phyloP scores from a whole-genome alignment of 345 rosid species.

The Eucalyptus grandis region DNA sequence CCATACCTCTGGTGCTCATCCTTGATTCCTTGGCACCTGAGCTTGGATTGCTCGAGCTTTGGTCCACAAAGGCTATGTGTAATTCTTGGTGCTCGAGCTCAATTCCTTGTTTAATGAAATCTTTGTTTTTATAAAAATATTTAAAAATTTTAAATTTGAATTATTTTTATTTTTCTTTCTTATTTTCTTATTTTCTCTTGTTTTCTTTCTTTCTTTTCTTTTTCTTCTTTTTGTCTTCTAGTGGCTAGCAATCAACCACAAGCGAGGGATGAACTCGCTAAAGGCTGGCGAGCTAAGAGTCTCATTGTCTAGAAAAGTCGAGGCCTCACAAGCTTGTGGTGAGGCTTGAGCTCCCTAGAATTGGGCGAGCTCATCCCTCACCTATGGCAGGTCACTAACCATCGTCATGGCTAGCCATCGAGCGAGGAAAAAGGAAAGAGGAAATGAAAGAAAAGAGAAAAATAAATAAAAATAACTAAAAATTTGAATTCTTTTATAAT shows the following conservation, averaged over 20 bases:
- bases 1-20: not conserved
- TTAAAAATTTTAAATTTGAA: too few species aligned
- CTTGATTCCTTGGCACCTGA: not conserved
- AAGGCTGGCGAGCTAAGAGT: not conserved
- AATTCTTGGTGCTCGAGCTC: not conserved
- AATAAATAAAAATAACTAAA: too few species aligned
- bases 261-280: not conserved
- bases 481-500: too few species aligned
- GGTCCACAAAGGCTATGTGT: not conserved
- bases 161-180: too few species aligned
- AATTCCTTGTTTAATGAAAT: not conserved
- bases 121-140: too few species aligned
- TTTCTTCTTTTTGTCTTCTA: not conserved
- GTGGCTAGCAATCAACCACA: rapidly evolving
- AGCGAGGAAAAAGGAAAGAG: not conserved
- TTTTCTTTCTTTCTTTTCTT: too few species aligned
- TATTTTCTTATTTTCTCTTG: too few species aligned
- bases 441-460: too few species aligned
- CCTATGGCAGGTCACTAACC: not conserved
- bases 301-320: too few species aligned
- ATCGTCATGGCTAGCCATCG: rapidly evolving
- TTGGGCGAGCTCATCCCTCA: not conserved
- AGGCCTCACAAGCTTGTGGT: not conserved
- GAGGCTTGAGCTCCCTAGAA: not conserved
- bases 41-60: not conserved